A percentile compares a stretch with the other conserved stretches of the same genome.
These are phyloP conservation scores for Ceratocystis diversiconidia DNA, from an alignment of 2,329 filamentous ascomycete genomes.

Conservation along the genomic window DNA sequence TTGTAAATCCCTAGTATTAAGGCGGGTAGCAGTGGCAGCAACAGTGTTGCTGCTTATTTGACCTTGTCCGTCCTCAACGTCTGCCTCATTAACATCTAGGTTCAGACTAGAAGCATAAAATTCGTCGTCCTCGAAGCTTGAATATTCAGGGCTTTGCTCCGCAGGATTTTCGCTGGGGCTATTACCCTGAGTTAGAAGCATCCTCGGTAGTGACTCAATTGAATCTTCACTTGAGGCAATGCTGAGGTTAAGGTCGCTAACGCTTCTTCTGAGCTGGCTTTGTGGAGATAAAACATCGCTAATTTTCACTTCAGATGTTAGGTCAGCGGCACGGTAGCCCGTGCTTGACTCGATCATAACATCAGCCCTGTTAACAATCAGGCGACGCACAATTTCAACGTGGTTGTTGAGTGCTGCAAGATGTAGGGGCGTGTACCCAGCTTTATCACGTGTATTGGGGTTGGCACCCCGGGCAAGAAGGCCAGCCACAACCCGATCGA, in stretches of 20 bases:
- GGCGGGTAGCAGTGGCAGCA: neutral
- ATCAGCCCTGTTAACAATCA: slow-evolving; percentile 61
- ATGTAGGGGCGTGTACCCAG: slow-evolving; percentile 71
- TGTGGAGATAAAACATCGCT: slow-evolving; percentile 15
- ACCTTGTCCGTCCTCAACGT: neutral
- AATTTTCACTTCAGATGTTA: slow-evolving; percentile 8
- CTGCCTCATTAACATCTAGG: slow-evolving; percentile 29
- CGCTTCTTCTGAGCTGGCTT: slow-evolving; percentile 17
- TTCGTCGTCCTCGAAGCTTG: slow-evolving; percentile 32
- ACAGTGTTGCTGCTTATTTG: neutral
- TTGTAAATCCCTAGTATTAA: slow-evolving; percentile 1
- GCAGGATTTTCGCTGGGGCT: neutral
- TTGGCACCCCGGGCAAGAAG: slow-evolving; percentile 66
- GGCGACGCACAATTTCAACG: slow-evolving; percentile 57
- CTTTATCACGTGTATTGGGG: slow-evolving; percentile 58
- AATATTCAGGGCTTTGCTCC: slow-evolving; percentile 28
- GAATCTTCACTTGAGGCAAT: slow-evolving; percentile 12
- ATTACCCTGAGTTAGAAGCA: slow-evolving; percentile 5
- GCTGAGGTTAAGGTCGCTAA: slow-evolving; percentile 14
- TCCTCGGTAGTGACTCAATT: slow-evolving; percentile 14
- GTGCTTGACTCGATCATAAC: slow-evolving; percentile 39
- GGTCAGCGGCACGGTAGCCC: slow-evolving; percentile 14
- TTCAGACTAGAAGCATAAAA: slow-evolving; percentile 28
- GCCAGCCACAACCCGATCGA: slow-evolving; percentile 61
- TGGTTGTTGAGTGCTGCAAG: slow-evolving; percentile 66